Evolutionary conservation across 805 yeast species (phyloP).

Genomic region (Jamesozyma rosinii): DNA sequence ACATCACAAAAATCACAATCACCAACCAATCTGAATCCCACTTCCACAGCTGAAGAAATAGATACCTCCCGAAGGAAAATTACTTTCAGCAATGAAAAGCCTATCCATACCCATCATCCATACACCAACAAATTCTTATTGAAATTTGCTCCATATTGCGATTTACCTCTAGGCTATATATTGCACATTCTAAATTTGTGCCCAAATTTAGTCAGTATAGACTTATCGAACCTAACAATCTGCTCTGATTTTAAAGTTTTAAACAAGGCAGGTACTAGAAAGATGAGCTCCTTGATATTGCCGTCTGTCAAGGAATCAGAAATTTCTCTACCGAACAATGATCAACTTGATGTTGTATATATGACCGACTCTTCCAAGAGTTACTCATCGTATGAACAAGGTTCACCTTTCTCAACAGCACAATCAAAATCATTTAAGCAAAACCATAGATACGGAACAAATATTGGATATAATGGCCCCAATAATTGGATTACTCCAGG

Average conservation of each 20-base stretch:
- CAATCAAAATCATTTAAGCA: not conserved
- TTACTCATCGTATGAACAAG: conserved; percentile 14
- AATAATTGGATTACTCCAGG: conserved; percentile 8
- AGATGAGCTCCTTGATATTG: conserved; percentile 10
- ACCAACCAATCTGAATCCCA: not conserved
- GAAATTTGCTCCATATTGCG: conserved; percentile 59
- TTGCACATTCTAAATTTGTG: conserved; percentile 63
- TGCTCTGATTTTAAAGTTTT: conserved; percentile 52
- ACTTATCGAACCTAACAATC: conserved; percentile 54
- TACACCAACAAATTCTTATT: conserved; percentile 48
- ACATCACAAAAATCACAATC: not conserved
- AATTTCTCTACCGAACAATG: conserved; percentile 7
- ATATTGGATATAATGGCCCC: conserved; percentile 7
- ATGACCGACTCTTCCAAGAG: conserved; percentile 25
- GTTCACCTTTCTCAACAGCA: not conserved
- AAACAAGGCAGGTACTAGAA: conserved; percentile 8
- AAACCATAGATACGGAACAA: conserved; percentile 5
- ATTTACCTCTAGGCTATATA: conserved; percentile 69
- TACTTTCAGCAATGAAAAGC: conserved; percentile 3
- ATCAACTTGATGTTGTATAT: conserved; percentile 18
- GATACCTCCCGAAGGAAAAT: not conserved
- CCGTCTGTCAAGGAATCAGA: conserved; percentile 15
- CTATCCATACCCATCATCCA: conserved; percentile 40
- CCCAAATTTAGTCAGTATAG: conserved; percentile 44
- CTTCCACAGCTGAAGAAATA: not conserved